phyloP scores from a whole-genome alignment of 306 rosid genomes.

The Quercus gilva region DNA sequence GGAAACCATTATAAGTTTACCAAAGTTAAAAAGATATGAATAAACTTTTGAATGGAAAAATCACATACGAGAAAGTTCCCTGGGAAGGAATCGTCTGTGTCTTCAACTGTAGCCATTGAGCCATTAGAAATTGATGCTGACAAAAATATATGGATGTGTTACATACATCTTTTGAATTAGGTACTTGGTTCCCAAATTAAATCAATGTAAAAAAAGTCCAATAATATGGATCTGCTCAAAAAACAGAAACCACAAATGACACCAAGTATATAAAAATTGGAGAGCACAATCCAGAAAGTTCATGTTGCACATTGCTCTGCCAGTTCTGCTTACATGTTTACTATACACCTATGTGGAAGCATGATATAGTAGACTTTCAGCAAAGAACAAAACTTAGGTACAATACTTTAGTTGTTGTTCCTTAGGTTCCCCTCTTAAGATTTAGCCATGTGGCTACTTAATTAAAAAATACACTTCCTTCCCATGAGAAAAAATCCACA shows the following conservation, averaged over 20 bases:
- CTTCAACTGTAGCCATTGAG: conserved; percentile 34
- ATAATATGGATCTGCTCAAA: not conserved
- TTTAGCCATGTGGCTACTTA: too few species aligned
- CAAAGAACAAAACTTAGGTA: too few species aligned
- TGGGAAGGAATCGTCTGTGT: conserved; percentile 49
- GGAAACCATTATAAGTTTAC: not conserved
- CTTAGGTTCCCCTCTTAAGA: too few species aligned
- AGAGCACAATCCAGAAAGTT: not conserved
- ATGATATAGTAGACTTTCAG: not conserved
- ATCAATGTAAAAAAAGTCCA: not conserved
- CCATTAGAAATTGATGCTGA: conserved; percentile 41
- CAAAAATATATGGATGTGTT: conserved; percentile 26
- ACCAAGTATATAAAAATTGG: not conserved
- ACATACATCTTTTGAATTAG: conserved; percentile 1
- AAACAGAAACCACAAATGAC: not conserved
- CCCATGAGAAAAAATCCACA: too few species aligned
- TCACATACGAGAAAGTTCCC: conserved; percentile 59
- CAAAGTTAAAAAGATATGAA: not conserved
- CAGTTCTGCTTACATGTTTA: not conserved
- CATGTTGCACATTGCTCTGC: not conserved
- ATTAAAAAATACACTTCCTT: too few species aligned
- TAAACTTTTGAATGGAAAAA: not conserved
- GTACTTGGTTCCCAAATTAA: not conserved
- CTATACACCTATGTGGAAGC: not conserved
- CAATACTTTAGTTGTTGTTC: too few species aligned